These are phyloP conservation scores for Fusarium neocosmosporiellum DNA, from an alignment of 2,329 filamentous ascomycete species.

Conservation along the genomic window DNA sequence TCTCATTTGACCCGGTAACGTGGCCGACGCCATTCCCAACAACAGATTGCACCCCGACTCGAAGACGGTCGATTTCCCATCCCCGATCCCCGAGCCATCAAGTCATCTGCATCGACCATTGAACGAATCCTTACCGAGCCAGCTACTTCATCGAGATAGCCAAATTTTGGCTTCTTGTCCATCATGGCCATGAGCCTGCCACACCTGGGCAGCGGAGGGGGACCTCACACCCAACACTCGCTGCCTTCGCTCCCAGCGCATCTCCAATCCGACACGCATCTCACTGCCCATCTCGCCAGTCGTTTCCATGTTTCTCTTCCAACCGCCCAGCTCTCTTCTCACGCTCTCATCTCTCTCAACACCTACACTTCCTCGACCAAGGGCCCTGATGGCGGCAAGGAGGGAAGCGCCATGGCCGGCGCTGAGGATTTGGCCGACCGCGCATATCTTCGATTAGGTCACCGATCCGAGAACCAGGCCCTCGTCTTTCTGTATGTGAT, in stretches of 20 bases:
- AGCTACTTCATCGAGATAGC: constrained; percentile 33
- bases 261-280: constrained; percentile 80
- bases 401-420: constrained; percentile 91
- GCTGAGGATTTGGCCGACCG: constrained; percentile 91
- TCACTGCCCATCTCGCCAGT: constrained; percentile 84
- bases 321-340: constrained; percentile 88
- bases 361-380: constrained; percentile 92
- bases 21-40: constrained; percentile 2
- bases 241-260: constrained; percentile 89
- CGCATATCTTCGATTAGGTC: constrained; percentile 85
- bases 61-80: constrained; percentile 19
- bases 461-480: constrained; percentile 92
- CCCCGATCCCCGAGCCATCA: constrained; percentile 4
- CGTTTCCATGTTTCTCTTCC: constrained; percentile 93
- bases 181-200: constrained; percentile 72
- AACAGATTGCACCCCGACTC: constrained; percentile 9
- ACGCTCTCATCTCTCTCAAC: constrained; percentile 91
- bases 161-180: constrained; percentile 49
- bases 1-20: constrained; percentile 8
- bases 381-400: constrained; percentile 89
- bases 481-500: constrained; percentile 83
- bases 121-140: constrained; percentile 23
- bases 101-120: background rate
- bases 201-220: constrained; percentile 62
- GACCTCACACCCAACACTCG: constrained; percentile 83